These are phyloP conservation scores for Lactarius pseudohatsudake DNA, from an alignment of 768 basidiomycete species.

Conservation along the genomic window DNA sequence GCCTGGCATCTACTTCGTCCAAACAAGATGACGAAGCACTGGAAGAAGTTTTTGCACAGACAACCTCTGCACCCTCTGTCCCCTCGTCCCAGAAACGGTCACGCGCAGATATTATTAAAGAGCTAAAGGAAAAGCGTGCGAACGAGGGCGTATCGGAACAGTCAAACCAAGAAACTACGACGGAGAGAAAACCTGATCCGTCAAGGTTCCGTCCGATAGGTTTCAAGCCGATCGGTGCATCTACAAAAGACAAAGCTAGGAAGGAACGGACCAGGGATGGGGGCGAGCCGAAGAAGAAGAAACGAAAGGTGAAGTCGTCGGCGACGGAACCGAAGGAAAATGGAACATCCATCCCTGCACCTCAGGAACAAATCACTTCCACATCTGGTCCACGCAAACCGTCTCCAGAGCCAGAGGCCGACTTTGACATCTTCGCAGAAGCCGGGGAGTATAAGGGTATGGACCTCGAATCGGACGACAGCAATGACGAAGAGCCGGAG, in stretches of 20 bases:
- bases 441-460: conserved; percentile 82
- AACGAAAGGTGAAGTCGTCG: conserved; percentile 43
- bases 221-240: conserved; percentile 59
- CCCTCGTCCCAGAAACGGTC: conserved; percentile 62
- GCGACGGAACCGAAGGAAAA: conserved; percentile 19
- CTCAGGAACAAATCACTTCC: conserved; percentile 7
- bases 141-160: conserved; percentile 25
- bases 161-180: conserved; percentile 34
- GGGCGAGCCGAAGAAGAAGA: conserved; percentile 59
- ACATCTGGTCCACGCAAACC: conserved; percentile 28
- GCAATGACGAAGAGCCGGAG: conserved; percentile 25
- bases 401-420: conserved; percentile 40
- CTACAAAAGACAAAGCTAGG: conserved; percentile 41
- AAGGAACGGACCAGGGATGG: conserved; percentile 52
- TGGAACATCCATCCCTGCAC: conserved; percentile 15
- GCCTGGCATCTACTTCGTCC: conserved; percentile 44
- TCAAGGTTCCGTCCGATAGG: conserved; percentile 55
- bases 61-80: conserved; percentile 34
- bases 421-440: conserved; percentile 85
- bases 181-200: conserved; percentile 38
- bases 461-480: conserved; percentile 48
- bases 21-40: conserved; percentile 77
- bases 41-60: conserved; percentile 68
- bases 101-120: conserved; percentile 71
- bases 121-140: conserved; percentile 64